Base-by-base conservation (phyloP, 2,329 filamentous ascomycete species). In the Fusarium verrucosum region DNA sequence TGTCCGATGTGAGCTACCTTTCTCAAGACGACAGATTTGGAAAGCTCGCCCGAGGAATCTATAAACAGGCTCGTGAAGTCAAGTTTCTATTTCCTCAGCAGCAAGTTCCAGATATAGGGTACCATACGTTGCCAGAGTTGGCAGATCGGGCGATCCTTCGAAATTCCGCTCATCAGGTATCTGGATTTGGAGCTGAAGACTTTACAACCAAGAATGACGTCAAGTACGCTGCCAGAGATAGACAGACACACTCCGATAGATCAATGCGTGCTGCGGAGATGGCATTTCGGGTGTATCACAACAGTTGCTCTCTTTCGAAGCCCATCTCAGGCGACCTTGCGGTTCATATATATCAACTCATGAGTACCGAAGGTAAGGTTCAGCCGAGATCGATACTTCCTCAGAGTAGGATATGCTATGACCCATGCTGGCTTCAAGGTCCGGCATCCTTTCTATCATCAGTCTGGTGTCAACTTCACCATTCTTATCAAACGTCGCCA, bases 11-110 rank as follows among this genome's bases (percentile, higher is more conserved):
- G 0, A 74, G 76, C 2, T 76, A 74, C 7, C 61, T 82, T 2
- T 70, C 80, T 0, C 84, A 87, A 50, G 78, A 86, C 50, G 75
- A 76, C 1, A 66, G 69, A 1, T 83, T 84, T 37, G 33, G 59
- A 30, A 14, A 37, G n/a, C 3, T 42, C 19, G 2, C 17, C 23
- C 0, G 47, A 51, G 2, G 49, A 44, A 23, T 25, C 58, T 1
- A 22, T 22, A 2, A 23, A 20, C 20, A 17, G 11, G 56, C 32
- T 10, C 14, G 10, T 1, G 50, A 61, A 7, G 20, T 71, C 3
- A 26, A 33, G 2, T 70, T 70, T 4, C 41, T 71, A 10, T 68
- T 62, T 17, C 33, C 52, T 0, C 36, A 58, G 4, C 5, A 30
- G 6, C 16, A 42, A 4, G 16, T 47, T 0, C 40, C n/a, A 1